Base-by-base conservation (phyloP, 768 basidiomycete genomes). In the Mycena epipterygia region DNA sequence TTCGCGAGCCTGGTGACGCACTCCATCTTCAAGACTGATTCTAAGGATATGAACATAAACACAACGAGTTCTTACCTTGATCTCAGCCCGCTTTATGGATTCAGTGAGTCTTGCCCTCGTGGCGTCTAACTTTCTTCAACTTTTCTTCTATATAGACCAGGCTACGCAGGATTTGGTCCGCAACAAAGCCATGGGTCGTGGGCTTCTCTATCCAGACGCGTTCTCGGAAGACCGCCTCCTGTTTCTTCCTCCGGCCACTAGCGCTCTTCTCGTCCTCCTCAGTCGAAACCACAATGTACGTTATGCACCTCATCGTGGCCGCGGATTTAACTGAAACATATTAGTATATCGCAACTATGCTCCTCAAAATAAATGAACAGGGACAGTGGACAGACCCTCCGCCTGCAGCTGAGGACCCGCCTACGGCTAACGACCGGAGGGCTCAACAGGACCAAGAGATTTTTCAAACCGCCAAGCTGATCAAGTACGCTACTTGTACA, bases 1-100 rank as follows among this genome's bases (percentile, higher is more conserved):
- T 91, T 91, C 72, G 92, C 91, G 3, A 82, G 89, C 42, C 78
- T 91, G 51, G 84, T 92, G 67, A 90, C 88, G 51, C 91, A 92
- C 35, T 37, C 35, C 8, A 7, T 37, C 35, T 37, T 37, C 35
- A 37, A 14, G 14, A 7, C 35, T 6, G 35, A 37, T 14, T 14
- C 14, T 6, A 37, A 14, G 8, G 35, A 37, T 14, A 7, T 6
- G 35, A 37, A 37, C 14, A 14, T 14, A 6, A 37, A 37, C 35
- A 14, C 35, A 6, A 37, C 35, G 8, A 7, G 8, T 14, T 37
- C 35, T 6, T 37, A 37, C 35, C 35, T 37, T 6, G 35, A 37
- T 37, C 35, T 37, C 14, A 37, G 6, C 35, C 35, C 35, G 6
- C 35, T 37, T 6, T 37, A 37, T 14, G 35, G 35, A 6, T 7